Evolutionary conservation across 139 green algal species (phyloP).

Genomic region (Closterium sp.): DNA sequence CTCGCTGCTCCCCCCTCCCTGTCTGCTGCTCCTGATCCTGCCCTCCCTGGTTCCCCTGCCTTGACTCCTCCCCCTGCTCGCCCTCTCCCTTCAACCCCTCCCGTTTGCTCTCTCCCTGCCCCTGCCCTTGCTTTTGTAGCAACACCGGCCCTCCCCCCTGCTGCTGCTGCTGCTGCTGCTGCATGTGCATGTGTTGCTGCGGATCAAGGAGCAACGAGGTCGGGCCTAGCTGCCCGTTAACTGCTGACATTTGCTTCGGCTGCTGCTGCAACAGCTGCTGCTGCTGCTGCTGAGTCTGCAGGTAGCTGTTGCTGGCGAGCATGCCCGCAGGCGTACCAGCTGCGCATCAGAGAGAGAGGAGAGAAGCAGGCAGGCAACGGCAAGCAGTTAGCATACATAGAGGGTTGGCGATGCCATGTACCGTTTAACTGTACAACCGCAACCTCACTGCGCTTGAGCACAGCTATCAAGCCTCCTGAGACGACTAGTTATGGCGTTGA

Average conservation of each 20-base stretch:
- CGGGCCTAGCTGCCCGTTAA: neutral
- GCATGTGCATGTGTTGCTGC: neutral
- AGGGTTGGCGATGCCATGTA: too few relatives aligned
- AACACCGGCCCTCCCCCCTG: neutral
- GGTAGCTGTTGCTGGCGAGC: conserved; percentile 1
- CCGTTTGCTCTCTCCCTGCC: neutral
- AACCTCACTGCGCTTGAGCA: too few relatives aligned
- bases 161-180: neutral
- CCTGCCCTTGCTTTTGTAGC: conserved; percentile 5
- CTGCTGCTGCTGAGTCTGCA: neutral
- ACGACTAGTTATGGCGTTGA: too few relatives aligned
- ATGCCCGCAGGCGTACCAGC: neutral
- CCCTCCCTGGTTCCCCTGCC: conserved; percentile 6
- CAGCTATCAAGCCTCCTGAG: too few relatives aligned
- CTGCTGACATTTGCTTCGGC: neutral
- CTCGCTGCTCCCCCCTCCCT: neutral
- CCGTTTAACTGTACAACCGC: too few relatives aligned
- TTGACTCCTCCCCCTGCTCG: conserved; percentile 12
- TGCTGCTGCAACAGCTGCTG: neutral
- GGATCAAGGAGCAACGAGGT: neutral
- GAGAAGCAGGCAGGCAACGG: neutral
- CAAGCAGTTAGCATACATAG: too few relatives aligned
- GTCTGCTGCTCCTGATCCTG: conserved; percentile 3
- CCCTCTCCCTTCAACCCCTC: neutral
- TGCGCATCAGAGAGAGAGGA: neutral